Evolutionary conservation across 1,284 basidiomycete genomes (phyloP), one percentile per base, ranked within the genome.

Genomic region (Schizophyllum commune): DNA sequence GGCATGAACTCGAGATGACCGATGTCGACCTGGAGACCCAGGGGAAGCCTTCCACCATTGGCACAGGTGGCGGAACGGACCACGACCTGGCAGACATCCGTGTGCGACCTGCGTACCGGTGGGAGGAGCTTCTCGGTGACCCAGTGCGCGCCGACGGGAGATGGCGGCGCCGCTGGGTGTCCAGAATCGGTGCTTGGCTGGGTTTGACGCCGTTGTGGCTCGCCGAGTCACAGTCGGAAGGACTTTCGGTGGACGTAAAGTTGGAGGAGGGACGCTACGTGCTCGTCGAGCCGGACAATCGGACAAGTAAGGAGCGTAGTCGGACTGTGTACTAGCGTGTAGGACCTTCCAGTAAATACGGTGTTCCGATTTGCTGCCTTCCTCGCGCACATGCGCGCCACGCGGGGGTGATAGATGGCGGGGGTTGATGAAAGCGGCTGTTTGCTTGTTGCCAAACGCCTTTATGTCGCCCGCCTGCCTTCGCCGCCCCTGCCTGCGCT

Each of bases 41-140:
- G 63, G 77, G 72, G 21, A 75, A 73, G 60, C 72, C 77, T 4
- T 85, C 83, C 1, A 82, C 80, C 7, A 72, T 84, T 21, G 84
- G 85, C 13, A 90, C 88, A 1, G 88, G 87, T 0, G 84, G 80
- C 5, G 90, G 89, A 0, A 91, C 89, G 1, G 83, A 89, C 67
- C 83, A 91, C 64, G 84, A 91, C 66, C 83, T 84, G 64, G 72
- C 74, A 1, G 78, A 76, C 54, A 86, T 90, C 58, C 80, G 81
- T 17, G 74, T 82, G 0, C 80, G 89, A 9, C 83, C 84, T 0
- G 73, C 75, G 6, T 90, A 87, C 71, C 78, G 82, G 55, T 90
- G 87, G 85, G 88, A 90, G 71, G 83, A 82, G n/a, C 79, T 88
- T n/a, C 74, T 88, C 19, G 79, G 76, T 19, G 85, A 87, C 69